Conservation (phyloP, 116 monocot genomes). For the Papilionanthe hybrid region DNA sequence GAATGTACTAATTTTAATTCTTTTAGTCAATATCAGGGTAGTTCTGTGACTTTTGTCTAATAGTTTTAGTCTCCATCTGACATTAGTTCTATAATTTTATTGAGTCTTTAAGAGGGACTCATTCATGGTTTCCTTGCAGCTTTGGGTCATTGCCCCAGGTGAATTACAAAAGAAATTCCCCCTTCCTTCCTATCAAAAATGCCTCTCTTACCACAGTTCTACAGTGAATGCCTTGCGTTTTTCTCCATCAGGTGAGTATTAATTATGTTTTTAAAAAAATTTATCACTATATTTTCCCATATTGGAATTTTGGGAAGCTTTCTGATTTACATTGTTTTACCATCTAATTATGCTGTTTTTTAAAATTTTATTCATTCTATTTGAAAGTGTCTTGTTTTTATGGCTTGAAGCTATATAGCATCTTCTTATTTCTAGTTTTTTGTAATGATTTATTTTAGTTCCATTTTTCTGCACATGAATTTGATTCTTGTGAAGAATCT, state of each 20-base stretch:
- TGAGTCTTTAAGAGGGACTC: background rate
- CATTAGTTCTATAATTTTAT: background rate
- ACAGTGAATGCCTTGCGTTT: constrained; percentile 76
- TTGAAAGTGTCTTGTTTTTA: background rate
- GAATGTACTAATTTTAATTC: background rate
- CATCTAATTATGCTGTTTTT: background rate
- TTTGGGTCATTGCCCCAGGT: constrained; percentile 51
- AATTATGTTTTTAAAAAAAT: background rate
- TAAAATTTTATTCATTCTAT: background rate
- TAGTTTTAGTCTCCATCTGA: background rate
- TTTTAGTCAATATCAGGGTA: background rate
- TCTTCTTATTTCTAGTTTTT: background rate
- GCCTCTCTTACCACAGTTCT: constrained; percentile 74
- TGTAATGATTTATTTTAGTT: too few species aligned
- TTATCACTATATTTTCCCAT: background rate
- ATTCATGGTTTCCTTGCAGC: constrained; percentile 36
- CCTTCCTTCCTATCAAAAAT: constrained; percentile 55
- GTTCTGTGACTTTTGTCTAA: background rate
- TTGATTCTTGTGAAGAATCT: too few species aligned
- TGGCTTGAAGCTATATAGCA: background rate
- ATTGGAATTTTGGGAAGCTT: background rate
- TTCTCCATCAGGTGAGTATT: constrained; percentile 71
- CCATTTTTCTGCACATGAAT: too few species aligned
- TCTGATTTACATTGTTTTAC: background rate
- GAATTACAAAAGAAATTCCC: constrained; percentile 61